Evolutionary conservation across 768 basidiomycete species (phyloP), one percentile per base, ranked within the genome.

Genomic region (Tylopilus sp.): DNA sequence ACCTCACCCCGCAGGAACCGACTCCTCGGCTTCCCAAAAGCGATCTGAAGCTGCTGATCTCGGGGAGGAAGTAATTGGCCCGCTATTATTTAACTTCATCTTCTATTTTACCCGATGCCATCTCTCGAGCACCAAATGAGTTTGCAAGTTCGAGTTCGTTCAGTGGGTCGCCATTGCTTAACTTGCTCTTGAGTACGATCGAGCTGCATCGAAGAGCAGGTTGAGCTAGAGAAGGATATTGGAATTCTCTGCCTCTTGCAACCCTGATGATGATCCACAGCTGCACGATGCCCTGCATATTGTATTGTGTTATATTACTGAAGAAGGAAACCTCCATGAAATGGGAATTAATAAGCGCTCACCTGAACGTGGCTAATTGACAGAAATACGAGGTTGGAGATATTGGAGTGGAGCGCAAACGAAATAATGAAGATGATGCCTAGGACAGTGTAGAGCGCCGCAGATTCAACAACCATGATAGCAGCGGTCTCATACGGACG

Each of bases 191-290:
- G 43, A 62, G 63, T 20, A 35, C 18, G 23, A 63, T 22, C 31
- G 50, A 48, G n/a, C 31, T 36, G 15, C 17, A 4, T 31, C 23
- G 23, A 17, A 2, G 18, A 15, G 4, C 4, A 11, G 17, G n/a
- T 13, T 17, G 36, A 0, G 46, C 45, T 30, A 40, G 30, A 2
- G 48, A 50, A 0, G 47, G 21, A 23, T 49, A 18, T 3, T 48
- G 20, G 47, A 62, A 61, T 12, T 64, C 63, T 9, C 53, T 47
- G 7, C 72, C 73, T 41, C 48, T 58, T 0, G 65, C 67, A 23
- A 75, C 69, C 4, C 73, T 68, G 18, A 69, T 57, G 52, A 73
- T 65, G 55, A 75, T 73, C 42, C 70, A 51, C 15, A 69, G 23
- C 21, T 71, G 66, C 0, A 66, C 65, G 47, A 75, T 69, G 22